A percentile compares a stretch with the other conserved stretches of the same genome.
phyloP scores from a whole-genome alignment of 805 yeast species.

The Candida maesae region DNA sequence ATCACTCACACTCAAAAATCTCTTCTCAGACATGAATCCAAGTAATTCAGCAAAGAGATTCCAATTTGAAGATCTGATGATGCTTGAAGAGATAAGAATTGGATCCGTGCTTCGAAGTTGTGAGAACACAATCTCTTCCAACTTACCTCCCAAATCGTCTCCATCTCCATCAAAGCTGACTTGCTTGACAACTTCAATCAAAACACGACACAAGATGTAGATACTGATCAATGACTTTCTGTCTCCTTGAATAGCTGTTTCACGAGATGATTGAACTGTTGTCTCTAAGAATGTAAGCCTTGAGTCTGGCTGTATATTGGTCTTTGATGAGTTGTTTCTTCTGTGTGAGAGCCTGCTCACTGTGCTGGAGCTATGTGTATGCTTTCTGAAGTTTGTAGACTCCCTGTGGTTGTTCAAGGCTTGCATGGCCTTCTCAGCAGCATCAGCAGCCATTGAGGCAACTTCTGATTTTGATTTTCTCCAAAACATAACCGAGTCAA shows the following conservation, averaged over 20 bases:
- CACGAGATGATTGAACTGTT: slow-evolving; percentile 43
- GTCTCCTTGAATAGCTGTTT: slow-evolving; percentile 78
- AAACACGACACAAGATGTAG: slow-evolving; percentile 83
- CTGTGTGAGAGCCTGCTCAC: slow-evolving; percentile 39
- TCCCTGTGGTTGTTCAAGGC: slow-evolving; percentile 31
- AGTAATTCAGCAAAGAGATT: slow-evolving; percentile 81
- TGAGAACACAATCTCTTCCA: slow-evolving; percentile 91
- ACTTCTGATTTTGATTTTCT: slow-evolving; percentile 88
- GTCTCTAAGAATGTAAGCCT: slow-evolving; percentile 45
- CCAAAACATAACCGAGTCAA: slow-evolving; percentile 99
- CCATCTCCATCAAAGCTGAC: slow-evolving; percentile 72
- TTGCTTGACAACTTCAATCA: slow-evolving; percentile 89
- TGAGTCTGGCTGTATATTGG: slow-evolving; percentile 41
- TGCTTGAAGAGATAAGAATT: slow-evolving; percentile 53
- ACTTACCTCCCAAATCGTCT: slow-evolving; percentile 72
- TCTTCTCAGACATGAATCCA: slow-evolving; percentile 84
- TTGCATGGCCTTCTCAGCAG: slow-evolving; percentile 39
- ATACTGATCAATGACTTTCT: slow-evolving; percentile 83
- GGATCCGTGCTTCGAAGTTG: slow-evolving; percentile 90
- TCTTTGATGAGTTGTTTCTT: slow-evolving; percentile 47
- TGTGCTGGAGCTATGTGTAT: slow-evolving; percentile 29
- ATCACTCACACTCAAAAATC: slow-evolving; percentile 87
- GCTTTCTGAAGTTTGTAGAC: slow-evolving; percentile 23
- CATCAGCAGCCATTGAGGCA: slow-evolving; percentile 59
- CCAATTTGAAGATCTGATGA: slow-evolving; percentile 91